phyloP scores from a whole-genome alignment of 2,329 filamentous ascomycete genomes.

The Aspergillus sp. region DNA sequence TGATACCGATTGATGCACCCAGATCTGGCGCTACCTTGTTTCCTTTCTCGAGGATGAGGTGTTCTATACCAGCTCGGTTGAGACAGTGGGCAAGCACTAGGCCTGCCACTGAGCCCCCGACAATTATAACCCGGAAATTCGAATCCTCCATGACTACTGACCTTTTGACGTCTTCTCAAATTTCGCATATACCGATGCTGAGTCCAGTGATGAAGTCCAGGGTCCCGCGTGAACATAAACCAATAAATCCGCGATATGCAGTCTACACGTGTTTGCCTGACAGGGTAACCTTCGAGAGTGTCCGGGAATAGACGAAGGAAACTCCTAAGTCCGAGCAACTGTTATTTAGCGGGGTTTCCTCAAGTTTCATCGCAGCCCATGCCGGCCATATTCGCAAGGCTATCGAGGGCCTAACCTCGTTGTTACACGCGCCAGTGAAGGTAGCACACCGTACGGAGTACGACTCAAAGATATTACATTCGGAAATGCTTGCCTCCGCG shows the following conservation, averaged over 20 bases:
- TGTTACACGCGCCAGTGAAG: neutral
- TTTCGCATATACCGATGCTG: neutral
- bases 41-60: conserved; percentile 41
- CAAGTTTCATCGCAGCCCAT: neutral
- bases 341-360: neutral
- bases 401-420: neutral
- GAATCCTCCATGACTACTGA: neutral
- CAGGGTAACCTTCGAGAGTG: neutral
- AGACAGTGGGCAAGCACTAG: conserved; percentile 49
- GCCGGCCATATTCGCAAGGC: neutral
- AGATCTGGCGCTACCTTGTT: conserved; percentile 13
- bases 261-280: neutral
- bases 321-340: neutral
- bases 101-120: conserved; percentile 52
- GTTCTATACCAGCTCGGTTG: conserved; percentile 47
- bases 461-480: neutral
- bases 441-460: neutral
- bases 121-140: conserved; percentile 43
- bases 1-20: conserved; percentile 19
- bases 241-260: neutral
- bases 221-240: neutral
- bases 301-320: neutral
- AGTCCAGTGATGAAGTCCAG: neutral
- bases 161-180: neutral
- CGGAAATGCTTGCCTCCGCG: neutral